phyloP scores from a whole-genome alignment of 1,284 basidiomycete genomes.

The Stygiomarasmius scandens region DNA sequence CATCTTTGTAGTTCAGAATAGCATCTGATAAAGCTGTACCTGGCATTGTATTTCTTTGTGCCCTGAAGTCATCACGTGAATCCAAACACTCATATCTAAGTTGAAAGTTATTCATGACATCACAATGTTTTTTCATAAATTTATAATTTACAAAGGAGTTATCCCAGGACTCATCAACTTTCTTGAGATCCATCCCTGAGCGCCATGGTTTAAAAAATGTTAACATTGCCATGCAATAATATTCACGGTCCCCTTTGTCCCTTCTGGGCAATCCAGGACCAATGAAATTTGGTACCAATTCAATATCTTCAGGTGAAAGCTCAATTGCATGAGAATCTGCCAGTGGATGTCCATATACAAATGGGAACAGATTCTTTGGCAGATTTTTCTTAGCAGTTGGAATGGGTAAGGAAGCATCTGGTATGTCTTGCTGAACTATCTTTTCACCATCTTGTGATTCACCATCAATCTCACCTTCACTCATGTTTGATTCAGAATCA shows the following conservation, averaged over 20 bases:
- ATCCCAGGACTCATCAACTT: constrained; percentile 11
- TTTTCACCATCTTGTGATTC: not conserved
- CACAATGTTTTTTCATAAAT: constrained; percentile 9
- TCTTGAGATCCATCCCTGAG: constrained; percentile 17
- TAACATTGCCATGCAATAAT: constrained; percentile 8
- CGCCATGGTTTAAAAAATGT: constrained; percentile 20
- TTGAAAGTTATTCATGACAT: constrained; percentile 21
- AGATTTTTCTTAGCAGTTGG: constrained; percentile 13
- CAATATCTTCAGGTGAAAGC: not conserved
- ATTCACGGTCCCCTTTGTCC: constrained; percentile 2
- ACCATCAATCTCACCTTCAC: not conserved
- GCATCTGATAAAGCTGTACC: too few relatives aligned
- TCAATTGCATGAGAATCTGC: not conserved
- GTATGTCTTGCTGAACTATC: not conserved
- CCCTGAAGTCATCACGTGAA: constrained; percentile 20
- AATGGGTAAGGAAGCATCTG: constrained; percentile 1
- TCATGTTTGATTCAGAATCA: not conserved
- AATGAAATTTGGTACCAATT: not conserved
- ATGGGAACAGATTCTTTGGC: not conserved
- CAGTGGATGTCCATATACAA: constrained; percentile 2
- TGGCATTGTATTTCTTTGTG: not conserved
- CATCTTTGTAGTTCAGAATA: too few relatives aligned
- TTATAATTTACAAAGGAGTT: constrained; percentile 12
- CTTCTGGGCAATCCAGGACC: not conserved
- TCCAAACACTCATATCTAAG: constrained; percentile 23